phyloP scores from a whole-genome alignment of 805 yeast genomes.

The Saccharomycodes ludwigii region DNA sequence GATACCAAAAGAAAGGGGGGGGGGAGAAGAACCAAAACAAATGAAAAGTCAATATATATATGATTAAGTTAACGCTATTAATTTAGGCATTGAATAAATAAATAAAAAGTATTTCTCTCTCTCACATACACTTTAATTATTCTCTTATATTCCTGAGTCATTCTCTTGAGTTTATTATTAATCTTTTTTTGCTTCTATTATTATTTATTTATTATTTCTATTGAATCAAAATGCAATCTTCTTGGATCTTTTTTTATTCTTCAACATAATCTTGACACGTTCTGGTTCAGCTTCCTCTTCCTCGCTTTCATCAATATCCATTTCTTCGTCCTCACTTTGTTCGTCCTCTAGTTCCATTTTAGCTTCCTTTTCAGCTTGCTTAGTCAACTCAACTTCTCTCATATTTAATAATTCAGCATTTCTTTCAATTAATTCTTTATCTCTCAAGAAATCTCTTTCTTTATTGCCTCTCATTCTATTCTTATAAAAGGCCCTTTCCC shows the following conservation, averaged over 20 bases:
- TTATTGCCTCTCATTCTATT: constrained; percentile 98
- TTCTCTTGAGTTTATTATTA: too few relatives aligned
- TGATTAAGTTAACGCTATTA: too few relatives aligned
- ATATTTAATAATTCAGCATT: constrained; percentile 83
- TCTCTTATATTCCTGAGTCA: too few relatives aligned
- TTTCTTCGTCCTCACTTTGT: constrained; percentile 34
- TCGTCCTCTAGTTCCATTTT: constrained; percentile 34
- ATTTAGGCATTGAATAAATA: too few relatives aligned
- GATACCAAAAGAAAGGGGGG: too few relatives aligned
- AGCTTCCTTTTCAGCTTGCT: constrained; percentile 58
- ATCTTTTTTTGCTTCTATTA: background rate
- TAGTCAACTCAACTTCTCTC: constrained; percentile 86
- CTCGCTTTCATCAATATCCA: constrained; percentile 34
- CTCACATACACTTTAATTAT: too few relatives aligned
- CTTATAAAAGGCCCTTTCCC: constrained; percentile 98
- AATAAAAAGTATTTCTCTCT: too few relatives aligned
- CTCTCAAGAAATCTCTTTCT: constrained; percentile 73
- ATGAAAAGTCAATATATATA: too few relatives aligned
- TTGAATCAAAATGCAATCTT: constrained; percentile 28
- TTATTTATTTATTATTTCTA: background rate
- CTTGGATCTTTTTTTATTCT: constrained; percentile 35
- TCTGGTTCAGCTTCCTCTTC: constrained; percentile 34
- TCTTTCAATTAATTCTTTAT: constrained; percentile 75
- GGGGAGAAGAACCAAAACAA: too few relatives aligned
- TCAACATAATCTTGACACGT: constrained; percentile 50